Percentiles rank a stretch among this genome's conserved stretches.
Conservation (phyloP, 805 yeast species). For the Isabelozyma rhagii region DNA sequence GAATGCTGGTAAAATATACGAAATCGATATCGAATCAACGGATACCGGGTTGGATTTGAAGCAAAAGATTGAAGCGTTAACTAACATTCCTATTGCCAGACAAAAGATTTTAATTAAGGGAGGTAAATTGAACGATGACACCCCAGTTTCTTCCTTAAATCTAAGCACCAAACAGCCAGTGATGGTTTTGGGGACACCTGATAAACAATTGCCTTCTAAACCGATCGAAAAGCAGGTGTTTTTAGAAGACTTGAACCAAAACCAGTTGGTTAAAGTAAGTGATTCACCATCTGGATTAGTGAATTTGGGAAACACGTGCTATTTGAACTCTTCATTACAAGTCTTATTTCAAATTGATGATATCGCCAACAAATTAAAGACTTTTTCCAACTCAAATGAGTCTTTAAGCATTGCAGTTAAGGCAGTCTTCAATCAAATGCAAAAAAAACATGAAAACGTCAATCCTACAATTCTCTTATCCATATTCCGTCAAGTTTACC, state of each 20-base stretch:
- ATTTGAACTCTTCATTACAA: slow-evolving; percentile 69
- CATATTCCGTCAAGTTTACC: slow-evolving; percentile 63
- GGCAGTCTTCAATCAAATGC: slow-evolving; percentile 45
- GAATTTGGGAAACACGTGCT: slow-evolving; percentile 77
- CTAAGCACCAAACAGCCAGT: slow-evolving; percentile 65
- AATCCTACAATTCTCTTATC: slow-evolving; percentile 69
- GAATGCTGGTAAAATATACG: slow-evolving; percentile 42
- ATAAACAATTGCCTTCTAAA: slow-evolving; percentile 49
- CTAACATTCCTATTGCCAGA: slow-evolving; percentile 82
- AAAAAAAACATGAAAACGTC: slow-evolving; percentile 44
- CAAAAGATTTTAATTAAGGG: slow-evolving; percentile 90
- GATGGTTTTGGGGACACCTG: slow-evolving; percentile 93
- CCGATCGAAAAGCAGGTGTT: slow-evolving; percentile 58
- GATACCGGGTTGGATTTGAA: slow-evolving; percentile 66
- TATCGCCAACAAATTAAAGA: slow-evolving; percentile 27
- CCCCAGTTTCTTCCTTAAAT: slow-evolving; percentile 46
- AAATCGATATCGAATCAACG: slow-evolving; percentile 42
- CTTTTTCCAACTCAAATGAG: slow-evolving; percentile 11
- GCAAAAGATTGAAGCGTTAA: slow-evolving; percentile 62
- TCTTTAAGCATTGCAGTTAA: slow-evolving; percentile 34
- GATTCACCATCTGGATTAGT: slow-evolving; percentile 62
- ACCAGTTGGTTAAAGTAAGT: slow-evolving; percentile 33
- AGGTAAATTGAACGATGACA: slow-evolving; percentile 79
- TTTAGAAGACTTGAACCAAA: slow-evolving; percentile 63
- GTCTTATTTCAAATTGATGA: slow-evolving; percentile 48